phyloP scores from a whole-genome alignment of 345 rosid genomes.

The Eucalyptus pumila region DNA sequence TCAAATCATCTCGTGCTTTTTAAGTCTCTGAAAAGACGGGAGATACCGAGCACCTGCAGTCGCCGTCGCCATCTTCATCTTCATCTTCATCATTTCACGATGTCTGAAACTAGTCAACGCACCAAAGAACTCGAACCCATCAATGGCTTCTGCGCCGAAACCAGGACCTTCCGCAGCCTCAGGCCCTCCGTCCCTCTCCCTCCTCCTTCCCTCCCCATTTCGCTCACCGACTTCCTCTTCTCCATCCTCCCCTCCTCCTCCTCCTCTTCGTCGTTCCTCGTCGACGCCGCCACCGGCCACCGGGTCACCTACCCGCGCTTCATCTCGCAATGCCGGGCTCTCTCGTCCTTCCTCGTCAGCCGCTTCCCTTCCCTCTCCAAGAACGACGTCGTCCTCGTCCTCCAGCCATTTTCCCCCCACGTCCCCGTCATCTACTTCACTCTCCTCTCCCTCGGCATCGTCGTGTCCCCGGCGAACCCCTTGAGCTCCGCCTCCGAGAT shows the following conservation, averaged over 20 bases:
- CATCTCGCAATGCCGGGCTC: neutral
- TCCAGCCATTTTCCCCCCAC: slow-evolving; percentile 5
- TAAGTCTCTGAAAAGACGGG: neutral
- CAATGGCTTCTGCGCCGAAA: slow-evolving; percentile 9
- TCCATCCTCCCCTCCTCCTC: neutral
- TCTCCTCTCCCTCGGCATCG: slow-evolving; percentile 18
- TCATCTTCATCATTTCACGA: neutral
- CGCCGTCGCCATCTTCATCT: neutral
- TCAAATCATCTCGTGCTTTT: neutral
- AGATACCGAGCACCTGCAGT: too few species aligned
- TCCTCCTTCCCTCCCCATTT: neutral
- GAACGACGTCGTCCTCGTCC: slow-evolving; percentile 15
- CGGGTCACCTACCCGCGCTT: neutral
- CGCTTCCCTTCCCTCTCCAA: slow-evolving; percentile 1
- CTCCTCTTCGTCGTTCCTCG: neutral
- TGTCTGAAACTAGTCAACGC: neutral
- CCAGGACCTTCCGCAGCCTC: slow-evolving; percentile 15
- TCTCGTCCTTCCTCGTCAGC: neutral
- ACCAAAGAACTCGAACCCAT: neutral
- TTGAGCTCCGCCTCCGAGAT: slow-evolving; percentile 7
- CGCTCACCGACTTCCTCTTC: slow-evolving; percentile 7
- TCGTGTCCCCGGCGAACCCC: slow-evolving; percentile 16
- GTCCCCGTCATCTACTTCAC: slow-evolving; percentile 21
- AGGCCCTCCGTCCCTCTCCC: slow-evolving; percentile 8
- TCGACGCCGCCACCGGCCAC: neutral